Evolutionary conservation across 495 filamentous ascomycete genomes (phyloP).

Genomic region (Mytilinidion resinicola): DNA sequence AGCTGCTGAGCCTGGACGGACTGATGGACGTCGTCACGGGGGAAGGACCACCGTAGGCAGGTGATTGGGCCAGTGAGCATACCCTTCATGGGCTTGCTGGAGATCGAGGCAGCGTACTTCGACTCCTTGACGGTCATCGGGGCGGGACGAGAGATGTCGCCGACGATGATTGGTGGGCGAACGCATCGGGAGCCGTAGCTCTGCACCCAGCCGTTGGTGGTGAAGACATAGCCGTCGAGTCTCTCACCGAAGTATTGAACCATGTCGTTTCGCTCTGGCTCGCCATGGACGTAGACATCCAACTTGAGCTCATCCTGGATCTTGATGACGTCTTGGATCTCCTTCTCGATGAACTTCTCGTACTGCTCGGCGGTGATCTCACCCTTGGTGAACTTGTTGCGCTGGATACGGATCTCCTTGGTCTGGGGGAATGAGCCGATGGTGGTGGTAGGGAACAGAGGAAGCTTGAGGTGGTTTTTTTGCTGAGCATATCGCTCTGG

Average conservation of each 20-base stretch:
- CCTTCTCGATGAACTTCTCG: constrained; percentile 96
- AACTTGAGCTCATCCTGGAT: constrained; percentile 97
- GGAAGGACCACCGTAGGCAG: constrained; percentile 98
- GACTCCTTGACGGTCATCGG: constrained; percentile 99
- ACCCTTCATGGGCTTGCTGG: constrained; percentile 99
- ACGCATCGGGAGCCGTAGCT: constrained; percentile 97
- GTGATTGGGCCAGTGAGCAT: constrained; percentile 99
- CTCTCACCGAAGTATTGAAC: constrained; percentile 99
- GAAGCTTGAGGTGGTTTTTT: constrained; percentile 80
- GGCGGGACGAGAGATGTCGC: constrained; percentile 90
- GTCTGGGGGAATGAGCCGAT: constrained; percentile 99
- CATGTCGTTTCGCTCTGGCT: constrained; percentile 99
- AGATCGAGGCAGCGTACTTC: constrained; percentile 92
- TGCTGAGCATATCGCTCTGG: constrained; percentile 74
- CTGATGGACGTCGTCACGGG: constrained; percentile 98
- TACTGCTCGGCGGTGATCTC: constrained; percentile 89
- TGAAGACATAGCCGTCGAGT: constrained; percentile 95
- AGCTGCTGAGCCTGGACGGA: constrained; percentile 98
- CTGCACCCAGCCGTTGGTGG: constrained; percentile 98
- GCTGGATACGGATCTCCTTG: constrained; percentile 89
- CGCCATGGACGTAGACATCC: constrained; percentile 95
- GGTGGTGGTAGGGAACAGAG: constrained; percentile 96
- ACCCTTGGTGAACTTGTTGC: constrained; percentile 97
- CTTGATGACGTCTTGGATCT: constrained; percentile 86
- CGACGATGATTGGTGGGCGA: constrained; percentile 94